Percentiles rank a stretch among this genome's conserved stretches.
phyloP scores from a whole-genome alignment of 177 flowering plant species.

The Vitis hybrid region DNA sequence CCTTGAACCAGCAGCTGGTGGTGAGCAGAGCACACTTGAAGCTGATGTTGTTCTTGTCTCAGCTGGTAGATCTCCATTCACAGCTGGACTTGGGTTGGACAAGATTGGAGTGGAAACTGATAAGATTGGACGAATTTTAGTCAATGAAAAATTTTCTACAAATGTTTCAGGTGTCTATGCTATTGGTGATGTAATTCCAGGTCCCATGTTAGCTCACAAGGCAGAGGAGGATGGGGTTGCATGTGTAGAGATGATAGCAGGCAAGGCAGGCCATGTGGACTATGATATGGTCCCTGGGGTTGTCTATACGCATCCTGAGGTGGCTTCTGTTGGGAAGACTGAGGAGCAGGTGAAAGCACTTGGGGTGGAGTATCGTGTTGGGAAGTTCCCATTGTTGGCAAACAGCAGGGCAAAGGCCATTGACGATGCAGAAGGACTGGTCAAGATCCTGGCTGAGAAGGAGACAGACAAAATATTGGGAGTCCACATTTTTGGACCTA shows the following conservation, averaged over 20 bases:
- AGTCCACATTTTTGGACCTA: slow-evolving; percentile 69
- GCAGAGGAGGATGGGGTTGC: slow-evolving; percentile 98
- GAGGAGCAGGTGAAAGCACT: slow-evolving; percentile 67
- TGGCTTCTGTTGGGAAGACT: slow-evolving; percentile 72
- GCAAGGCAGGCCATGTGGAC: slow-evolving; percentile 83
- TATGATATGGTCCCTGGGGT: slow-evolving; percentile 77
- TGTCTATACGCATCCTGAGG: slow-evolving; percentile 74
- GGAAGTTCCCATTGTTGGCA: slow-evolving; percentile 76
- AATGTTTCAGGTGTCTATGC: slow-evolving; percentile 73
- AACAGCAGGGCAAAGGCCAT: slow-evolving; percentile 78
- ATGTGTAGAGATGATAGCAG: slow-evolving; percentile 84
- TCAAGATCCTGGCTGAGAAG: slow-evolving; percentile 65
- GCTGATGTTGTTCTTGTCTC: slow-evolving; percentile 79
- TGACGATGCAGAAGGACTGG: slow-evolving; percentile 72
- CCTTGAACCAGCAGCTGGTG: slow-evolving; percentile 70
- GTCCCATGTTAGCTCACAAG: slow-evolving; percentile 85
- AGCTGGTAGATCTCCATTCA: slow-evolving; percentile 71
- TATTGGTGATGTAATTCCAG: slow-evolving; percentile 86
- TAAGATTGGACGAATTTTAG: slow-evolving; percentile 55
- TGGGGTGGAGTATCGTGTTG: slow-evolving; percentile 55
- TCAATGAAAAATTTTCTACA: slow-evolving; percentile 48
- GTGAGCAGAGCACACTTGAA: slow-evolving; percentile 58
- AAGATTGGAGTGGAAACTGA: slow-evolving; percentile 69
- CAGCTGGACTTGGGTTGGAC: slow-evolving; percentile 60
- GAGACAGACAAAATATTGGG: slow-evolving; percentile 70